Evolutionary conservation across 106 monocot genomes (phyloP), one percentile per base, ranked within the genome.

Genomic region (Narthecium ossifragum): DNA sequence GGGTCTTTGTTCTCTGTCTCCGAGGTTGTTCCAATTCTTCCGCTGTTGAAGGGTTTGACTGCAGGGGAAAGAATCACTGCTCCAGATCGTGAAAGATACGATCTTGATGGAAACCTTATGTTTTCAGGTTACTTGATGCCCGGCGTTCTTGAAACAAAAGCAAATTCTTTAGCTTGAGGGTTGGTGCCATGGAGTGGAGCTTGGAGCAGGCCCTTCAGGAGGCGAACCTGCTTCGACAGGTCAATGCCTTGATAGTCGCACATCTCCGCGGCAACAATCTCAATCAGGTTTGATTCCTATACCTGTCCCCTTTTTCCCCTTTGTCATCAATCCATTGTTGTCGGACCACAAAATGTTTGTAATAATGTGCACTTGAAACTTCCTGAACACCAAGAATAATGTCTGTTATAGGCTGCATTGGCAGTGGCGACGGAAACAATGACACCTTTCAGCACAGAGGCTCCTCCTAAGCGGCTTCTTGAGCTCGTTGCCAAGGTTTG

Each of bases 401-500:
- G n/a, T 18, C 18, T 43, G 43, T 60, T 38, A n/a, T 58, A 93
- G 89, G 94, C 86, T 49, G 89, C 94, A 1, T 33, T 64, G 32
- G 80, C 78, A 5, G 94, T 90, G 47, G 82, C 85, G 14, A 66
- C 78, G 22, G 94, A 83, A 34, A 94, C 89, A 14, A 90, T 83
- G 83, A 80, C 89, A 14, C 83, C 89, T 18, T 29, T 79, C 39
- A 66, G 31, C 67, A 57, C 54, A 0, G 85, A 83, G 23, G 78
- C 70, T 1, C 72, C 77, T 41, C 51, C 80, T 4, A 73, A 78
- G 61, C 66, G 67, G 64, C 85, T 94, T 47, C 63, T 86, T 38
- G 76, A 86, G 41, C 85, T 94, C n/a, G 82, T 94, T 27, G 74
- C 94, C 14, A 89, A 94, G 93, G 88, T 93, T 54, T 29, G 1